Evolutionary conservation across 305 asterid genomes (phyloP).

Genomic region (Fraxinus dipetala): DNA sequence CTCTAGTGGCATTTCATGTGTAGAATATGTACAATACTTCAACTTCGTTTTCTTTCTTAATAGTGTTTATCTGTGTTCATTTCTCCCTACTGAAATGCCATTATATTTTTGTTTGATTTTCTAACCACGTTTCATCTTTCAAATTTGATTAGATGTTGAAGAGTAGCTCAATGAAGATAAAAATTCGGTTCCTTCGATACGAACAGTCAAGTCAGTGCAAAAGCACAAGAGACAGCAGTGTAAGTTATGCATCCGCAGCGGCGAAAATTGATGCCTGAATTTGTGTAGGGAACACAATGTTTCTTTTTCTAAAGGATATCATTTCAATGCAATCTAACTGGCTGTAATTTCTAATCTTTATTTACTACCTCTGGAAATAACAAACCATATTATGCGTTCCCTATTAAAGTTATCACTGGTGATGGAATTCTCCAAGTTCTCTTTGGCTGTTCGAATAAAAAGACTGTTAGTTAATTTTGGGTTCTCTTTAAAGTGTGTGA

Average conservation of each 20-base stretch:
- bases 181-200: conserved; percentile 74
- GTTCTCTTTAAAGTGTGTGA: neutral
- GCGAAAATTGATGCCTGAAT: conserved; percentile 65
- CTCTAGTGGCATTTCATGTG: neutral
- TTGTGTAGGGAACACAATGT: conserved; percentile 1
- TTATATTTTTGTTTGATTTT: neutral
- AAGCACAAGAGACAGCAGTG: conserved; percentile 89
- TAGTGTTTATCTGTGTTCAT: neutral
- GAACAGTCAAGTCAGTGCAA: conserved; percentile 97
- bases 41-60: neutral
- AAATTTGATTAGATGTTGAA: conserved; percentile 61
- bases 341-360: conserved; percentile 15
- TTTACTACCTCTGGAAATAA: conserved; percentile 15
- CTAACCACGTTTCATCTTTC: conserved; percentile 25
- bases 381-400: neutral
- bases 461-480: neutral
- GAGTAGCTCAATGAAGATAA: conserved; percentile 65
- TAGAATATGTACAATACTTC: neutral
- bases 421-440: neutral
- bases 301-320: neutral
- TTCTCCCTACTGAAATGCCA: neutral
- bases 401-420: neutral
- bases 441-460: neutral
- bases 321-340: conserved; percentile 9
- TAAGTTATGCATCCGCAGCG: conserved; percentile 92